Percentiles rank a stretch among this genome's conserved stretches.
Conservation (phyloP, 2,329 filamentous ascomycete genomes). For the Ceratocystiopsis brevicomis region DNA sequence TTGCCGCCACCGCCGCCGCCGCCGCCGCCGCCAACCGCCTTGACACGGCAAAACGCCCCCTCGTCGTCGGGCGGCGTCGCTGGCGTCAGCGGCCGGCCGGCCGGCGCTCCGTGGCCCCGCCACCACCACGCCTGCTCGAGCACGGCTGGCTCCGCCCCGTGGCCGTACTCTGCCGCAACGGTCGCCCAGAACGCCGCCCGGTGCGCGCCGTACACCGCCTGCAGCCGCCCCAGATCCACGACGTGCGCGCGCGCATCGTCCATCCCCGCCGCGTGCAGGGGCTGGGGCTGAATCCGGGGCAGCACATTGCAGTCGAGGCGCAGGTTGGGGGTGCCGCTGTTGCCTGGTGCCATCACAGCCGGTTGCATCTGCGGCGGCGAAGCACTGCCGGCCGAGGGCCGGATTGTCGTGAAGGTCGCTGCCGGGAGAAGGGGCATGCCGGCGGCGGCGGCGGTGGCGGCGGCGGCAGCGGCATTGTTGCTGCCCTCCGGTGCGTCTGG, state of each 20-base stretch:
- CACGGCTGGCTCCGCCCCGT: constrained; percentile 38
- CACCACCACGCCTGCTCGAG: constrained; percentile 55
- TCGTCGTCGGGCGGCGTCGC: constrained; percentile 32
- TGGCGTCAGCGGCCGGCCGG: constrained; percentile 32
- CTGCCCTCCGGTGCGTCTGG: too few relatives aligned
- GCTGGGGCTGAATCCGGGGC: constrained; percentile 13
- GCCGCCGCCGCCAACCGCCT: constrained; percentile 10
- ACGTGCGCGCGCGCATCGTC: constrained; percentile 14
- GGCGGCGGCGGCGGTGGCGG: constrained; percentile 18
- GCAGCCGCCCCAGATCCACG: constrained; percentile 47
- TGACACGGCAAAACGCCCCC: constrained; percentile 17
- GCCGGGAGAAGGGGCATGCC: constrained; percentile 26
- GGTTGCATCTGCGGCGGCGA: neutral
- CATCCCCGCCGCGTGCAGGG: constrained; percentile 11
- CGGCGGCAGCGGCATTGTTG: constrained; percentile 16
- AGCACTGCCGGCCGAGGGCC: constrained; percentile 11
- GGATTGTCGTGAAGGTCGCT: constrained; percentile 19
- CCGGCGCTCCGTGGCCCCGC: neutral
- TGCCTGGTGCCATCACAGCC: too few relatives aligned
- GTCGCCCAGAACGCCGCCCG: constrained; percentile 54
- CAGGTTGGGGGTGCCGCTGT: constrained; percentile 18
- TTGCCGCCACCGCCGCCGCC: neutral
- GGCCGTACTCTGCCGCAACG: constrained; percentile 53
- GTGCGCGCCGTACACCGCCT: constrained; percentile 50
- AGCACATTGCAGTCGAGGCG: constrained; percentile 40